phyloP scores from a whole-genome alignment of 768 basidiomycete species.

The Podaxis sp. region DNA sequence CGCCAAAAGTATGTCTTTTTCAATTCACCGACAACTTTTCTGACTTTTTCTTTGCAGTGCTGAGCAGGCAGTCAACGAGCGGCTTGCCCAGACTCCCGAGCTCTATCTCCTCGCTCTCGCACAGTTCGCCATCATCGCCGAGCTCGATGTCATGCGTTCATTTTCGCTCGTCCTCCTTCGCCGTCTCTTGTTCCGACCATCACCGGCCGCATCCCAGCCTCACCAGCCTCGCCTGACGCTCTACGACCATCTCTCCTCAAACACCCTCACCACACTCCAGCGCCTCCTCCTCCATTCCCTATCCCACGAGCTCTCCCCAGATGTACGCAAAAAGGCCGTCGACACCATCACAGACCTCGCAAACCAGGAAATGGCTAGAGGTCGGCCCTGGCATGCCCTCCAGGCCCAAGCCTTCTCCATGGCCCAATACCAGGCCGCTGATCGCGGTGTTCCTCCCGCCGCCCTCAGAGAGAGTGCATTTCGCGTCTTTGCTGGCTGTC shows the following conservation, averaged over 20 bases:
- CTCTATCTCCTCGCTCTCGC: constrained; percentile 75
- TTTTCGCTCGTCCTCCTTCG: constrained; percentile 82
- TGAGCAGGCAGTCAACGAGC: constrained; percentile 79
- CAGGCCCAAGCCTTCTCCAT: constrained; percentile 72
- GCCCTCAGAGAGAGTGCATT: constrained; percentile 61
- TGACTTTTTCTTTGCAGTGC: constrained; percentile 41
- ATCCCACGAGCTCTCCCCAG: constrained; percentile 51
- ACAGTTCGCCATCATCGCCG: constrained; percentile 74
- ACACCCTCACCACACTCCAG: constrained; percentile 66
- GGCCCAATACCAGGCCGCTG: constrained; percentile 36
- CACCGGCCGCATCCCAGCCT: constrained; percentile 28
- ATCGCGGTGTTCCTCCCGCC: constrained; percentile 15
- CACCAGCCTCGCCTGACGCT: constrained; percentile 45
- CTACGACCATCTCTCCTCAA: constrained; percentile 73
- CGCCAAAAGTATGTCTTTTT: constrained; percentile 54
- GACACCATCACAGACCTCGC: constrained; percentile 78
- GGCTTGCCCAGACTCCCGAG: constrained; percentile 75
- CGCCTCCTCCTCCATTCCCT: constrained; percentile 71
- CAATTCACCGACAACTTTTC: neutral
- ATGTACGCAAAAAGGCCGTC: constrained; percentile 68
- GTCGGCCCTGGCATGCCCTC: constrained; percentile 79
- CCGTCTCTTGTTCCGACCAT: constrained; percentile 69
- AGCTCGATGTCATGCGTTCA: constrained; percentile 84
- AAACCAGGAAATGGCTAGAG: constrained; percentile 70
- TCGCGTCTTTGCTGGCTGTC: constrained; percentile 69